phyloP scores from a whole-genome alignment of 1,284 basidiomycete species.

The Microbotryum intermedium region DNA sequence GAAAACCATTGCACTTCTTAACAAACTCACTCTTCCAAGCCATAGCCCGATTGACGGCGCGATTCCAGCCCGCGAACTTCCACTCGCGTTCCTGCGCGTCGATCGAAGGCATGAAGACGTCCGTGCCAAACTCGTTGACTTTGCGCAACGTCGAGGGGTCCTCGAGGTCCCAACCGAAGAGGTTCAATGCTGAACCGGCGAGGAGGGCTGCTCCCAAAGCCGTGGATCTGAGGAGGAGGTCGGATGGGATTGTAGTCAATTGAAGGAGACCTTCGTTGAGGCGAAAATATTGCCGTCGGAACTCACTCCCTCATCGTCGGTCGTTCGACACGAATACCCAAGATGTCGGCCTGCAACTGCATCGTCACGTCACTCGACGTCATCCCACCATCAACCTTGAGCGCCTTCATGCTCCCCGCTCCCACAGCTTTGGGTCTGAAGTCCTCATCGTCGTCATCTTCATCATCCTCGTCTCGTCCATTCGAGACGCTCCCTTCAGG shows the following conservation, averaged over 20 bases:
- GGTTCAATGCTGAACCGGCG: slow-evolving; percentile 77
- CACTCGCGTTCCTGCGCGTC: slow-evolving; percentile 49
- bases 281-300: neutral
- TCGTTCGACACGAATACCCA: slow-evolving; percentile 81
- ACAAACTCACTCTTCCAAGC: slow-evolving; percentile 50
- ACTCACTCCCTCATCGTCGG: slow-evolving; percentile 92
- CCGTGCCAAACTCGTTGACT: slow-evolving; percentile 79
- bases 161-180: slow-evolving; percentile 90
- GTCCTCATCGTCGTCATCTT: neutral
- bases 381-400: slow-evolving; percentile 38
- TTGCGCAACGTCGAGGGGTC: slow-evolving; percentile 75
- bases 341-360: slow-evolving; percentile 84
- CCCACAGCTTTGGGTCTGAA: neutral
- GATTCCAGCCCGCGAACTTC: slow-evolving; percentile 58
- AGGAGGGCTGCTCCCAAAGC: slow-evolving; percentile 92
- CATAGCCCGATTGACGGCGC: slow-evolving; percentile 68
- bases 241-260: neutral
- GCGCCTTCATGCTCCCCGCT: slow-evolving; percentile 13
- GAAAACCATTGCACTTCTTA: neutral
- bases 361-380: slow-evolving; percentile 59
- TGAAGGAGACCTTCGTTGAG: neutral
- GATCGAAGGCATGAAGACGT: slow-evolving; percentile 58
- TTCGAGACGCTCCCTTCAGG: neutral
- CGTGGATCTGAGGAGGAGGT: slow-evolving; percentile 56
- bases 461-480: neutral